Conservation (phyloP, 1,284 basidiomycete species). For the Moesziomyces sp. region DNA sequence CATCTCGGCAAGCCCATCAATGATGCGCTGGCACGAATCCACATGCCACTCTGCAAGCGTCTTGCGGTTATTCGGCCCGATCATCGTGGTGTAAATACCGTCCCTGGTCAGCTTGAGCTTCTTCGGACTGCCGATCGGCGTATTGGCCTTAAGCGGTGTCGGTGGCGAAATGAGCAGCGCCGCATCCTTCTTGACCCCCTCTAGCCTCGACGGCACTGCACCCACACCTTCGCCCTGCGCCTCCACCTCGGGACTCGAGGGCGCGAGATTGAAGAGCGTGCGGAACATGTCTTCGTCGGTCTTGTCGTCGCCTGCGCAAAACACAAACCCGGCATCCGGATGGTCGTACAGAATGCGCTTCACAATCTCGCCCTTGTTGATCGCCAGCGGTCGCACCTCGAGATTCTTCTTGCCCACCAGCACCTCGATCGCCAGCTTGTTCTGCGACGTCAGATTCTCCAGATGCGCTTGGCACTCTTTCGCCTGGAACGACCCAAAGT, state of each 20-base stretch:
- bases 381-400: slow-evolving; percentile 90
- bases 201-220: neutral
- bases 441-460: slow-evolving; percentile 76
- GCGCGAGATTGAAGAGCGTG: slow-evolving; percentile 49
- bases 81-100: slow-evolving; percentile 61
- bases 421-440: slow-evolving; percentile 67
- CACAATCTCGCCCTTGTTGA: slow-evolving; percentile 99
- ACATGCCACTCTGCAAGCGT: slow-evolving; percentile 66
- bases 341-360: slow-evolving; percentile 90
- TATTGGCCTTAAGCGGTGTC: slow-evolving; percentile 41
- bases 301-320: slow-evolving; percentile 98
- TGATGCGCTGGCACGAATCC: slow-evolving; percentile 52
- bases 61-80: slow-evolving; percentile 61
- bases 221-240: neutral
- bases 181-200: slow-evolving; percentile 8
- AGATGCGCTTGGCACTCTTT: slow-evolving; percentile 95
- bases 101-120: slow-evolving; percentile 47
- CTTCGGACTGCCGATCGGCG: slow-evolving; percentile 41
- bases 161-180: slow-evolving; percentile 50
- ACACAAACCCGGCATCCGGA: slow-evolving; percentile 91
- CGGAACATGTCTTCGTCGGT: slow-evolving; percentile 71
- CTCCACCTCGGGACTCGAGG: slow-evolving; percentile 29
- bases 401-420: slow-evolving; percentile 92
- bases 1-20: slow-evolving; percentile 62
- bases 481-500: slow-evolving; percentile 77